phyloP scores from a whole-genome alignment of 805 yeast genomes.

The Ascoidea rubescens region DNA sequence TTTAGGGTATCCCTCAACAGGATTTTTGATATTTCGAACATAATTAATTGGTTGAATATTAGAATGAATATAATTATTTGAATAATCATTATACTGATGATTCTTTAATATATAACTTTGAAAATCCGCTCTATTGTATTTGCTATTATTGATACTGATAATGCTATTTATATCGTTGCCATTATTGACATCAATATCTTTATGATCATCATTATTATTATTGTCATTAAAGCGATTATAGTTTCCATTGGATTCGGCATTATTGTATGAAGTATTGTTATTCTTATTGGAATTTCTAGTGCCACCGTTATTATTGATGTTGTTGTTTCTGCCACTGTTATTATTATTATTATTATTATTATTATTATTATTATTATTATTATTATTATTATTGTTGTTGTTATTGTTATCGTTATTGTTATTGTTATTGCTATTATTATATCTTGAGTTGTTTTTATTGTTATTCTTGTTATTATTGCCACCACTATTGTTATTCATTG shows the following conservation, averaged over 20 bases:
- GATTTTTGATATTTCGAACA: conserved; percentile 50
- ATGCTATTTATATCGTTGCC: conserved; percentile 6
- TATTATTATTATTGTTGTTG: conserved; percentile 18
- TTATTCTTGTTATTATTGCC: too few relatives aligned
- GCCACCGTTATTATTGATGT: conserved; percentile 41
- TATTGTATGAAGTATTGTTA: conserved; percentile 31
- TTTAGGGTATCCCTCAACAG: conserved; percentile 80
- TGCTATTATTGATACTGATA: conserved; percentile 7
- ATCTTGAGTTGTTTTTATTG: too few relatives aligned
- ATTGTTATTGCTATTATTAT: too few relatives aligned
- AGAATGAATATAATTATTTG: conserved; percentile 52
- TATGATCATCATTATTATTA: neutral
- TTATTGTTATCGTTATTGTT: conserved; percentile 32
- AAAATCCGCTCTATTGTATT: conserved; percentile 9
- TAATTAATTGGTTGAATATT: conserved; percentile 47
- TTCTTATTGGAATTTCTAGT: conserved; percentile 29
- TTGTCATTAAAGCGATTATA: conserved; percentile 2
- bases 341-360: too few relatives aligned
- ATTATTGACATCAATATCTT: neutral
- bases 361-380: too few relatives aligned
- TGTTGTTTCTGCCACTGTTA: conserved; percentile 39
- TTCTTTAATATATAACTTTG: conserved; percentile 10
- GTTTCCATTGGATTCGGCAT: too few relatives aligned
- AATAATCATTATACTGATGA: conserved; percentile 53
- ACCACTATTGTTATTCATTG: too few relatives aligned